These are phyloP conservation scores for Mucor plumbeus DNA, from an alignment of 371 early-diverging fungal genomes.

Conservation along the genomic window DNA sequence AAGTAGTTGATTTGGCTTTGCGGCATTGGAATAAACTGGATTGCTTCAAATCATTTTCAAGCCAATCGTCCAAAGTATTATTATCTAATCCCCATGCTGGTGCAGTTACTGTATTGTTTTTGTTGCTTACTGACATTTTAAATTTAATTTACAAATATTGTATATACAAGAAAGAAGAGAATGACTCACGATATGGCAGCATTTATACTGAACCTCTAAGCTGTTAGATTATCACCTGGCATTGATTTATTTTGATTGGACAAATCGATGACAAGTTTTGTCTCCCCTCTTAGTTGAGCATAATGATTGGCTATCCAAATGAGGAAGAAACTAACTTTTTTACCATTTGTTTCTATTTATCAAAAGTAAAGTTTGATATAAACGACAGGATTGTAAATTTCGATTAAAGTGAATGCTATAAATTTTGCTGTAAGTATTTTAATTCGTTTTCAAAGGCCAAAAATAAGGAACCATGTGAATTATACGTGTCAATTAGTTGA, in stretches of 20 bases:
- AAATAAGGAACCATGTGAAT: no score
- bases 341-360: conserved; percentile 12
- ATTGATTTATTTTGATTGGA: conserved; percentile 29
- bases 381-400: no score
- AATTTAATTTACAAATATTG: not conserved
- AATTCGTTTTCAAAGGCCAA: no score
- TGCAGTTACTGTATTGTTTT: not conserved
- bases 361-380: not conserved
- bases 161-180: not conserved
- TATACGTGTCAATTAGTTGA: no score
- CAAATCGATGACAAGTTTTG: conserved; percentile 37
- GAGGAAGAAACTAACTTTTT: conserved; percentile 26
- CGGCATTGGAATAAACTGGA: conserved; percentile 26
- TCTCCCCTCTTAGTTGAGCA: conserved; percentile 19
- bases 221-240: conserved; percentile 30
- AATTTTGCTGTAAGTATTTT: not conserved
- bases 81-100: conserved; percentile 21
- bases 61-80: conserved; percentile 39
- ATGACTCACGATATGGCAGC: not conserved
- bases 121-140: not conserved
- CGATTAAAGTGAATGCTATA: not conserved
- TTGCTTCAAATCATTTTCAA: conserved; percentile 39
- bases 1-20: not conserved
- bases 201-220: not conserved
- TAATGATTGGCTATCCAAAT: conserved; percentile 31